A percentile compares a stretch with the other conserved stretches of the same genome.
These are phyloP conservation scores for Ophiostoma ulmi DNA, from an alignment of 2,329 filamentous ascomycete species.

Conservation along the genomic window DNA sequence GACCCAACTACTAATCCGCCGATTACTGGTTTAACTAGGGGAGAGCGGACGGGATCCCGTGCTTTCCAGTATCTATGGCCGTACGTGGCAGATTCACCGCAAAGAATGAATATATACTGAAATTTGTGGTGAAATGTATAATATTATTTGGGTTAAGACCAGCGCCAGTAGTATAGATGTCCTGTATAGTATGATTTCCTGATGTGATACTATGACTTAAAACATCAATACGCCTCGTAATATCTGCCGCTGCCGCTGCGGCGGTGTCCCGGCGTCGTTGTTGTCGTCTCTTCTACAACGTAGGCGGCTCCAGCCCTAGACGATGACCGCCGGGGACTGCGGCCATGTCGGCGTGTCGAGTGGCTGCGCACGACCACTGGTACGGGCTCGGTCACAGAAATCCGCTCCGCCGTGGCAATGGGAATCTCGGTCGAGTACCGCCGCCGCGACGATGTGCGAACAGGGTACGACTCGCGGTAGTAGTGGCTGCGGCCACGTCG, in stretches of 20 bases:
- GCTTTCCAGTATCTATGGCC: background rate
- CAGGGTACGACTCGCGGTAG: slow-evolving; percentile 5
- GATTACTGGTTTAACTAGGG: too few relatives aligned
- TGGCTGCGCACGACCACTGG: slow-evolving; percentile 3
- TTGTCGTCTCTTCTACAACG: background rate
- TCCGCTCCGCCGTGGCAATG: background rate
- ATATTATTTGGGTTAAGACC: too few relatives aligned
- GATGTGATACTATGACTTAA: too few relatives aligned
- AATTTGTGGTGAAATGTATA: too few relatives aligned
- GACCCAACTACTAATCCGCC: too few relatives aligned
- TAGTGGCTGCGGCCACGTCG: background rate
- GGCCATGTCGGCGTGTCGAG: background rate
- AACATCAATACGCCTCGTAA: background rate
- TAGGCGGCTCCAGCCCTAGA: background rate
- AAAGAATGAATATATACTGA: too few relatives aligned
- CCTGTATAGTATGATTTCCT: too few relatives aligned
- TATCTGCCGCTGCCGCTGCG: background rate
- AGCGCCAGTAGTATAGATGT: too few relatives aligned
- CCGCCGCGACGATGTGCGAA: background rate
- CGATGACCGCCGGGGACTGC: background rate
- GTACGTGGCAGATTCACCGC: background rate
- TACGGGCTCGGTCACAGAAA: background rate
- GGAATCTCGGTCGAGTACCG: background rate
- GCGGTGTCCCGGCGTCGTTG: background rate
- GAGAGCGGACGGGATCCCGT: too few relatives aligned